These are phyloP conservation scores for Austroboletus novae-zelandiae DNA, from an alignment of 1,284 basidiomycete genomes.

Conservation along the genomic window DNA sequence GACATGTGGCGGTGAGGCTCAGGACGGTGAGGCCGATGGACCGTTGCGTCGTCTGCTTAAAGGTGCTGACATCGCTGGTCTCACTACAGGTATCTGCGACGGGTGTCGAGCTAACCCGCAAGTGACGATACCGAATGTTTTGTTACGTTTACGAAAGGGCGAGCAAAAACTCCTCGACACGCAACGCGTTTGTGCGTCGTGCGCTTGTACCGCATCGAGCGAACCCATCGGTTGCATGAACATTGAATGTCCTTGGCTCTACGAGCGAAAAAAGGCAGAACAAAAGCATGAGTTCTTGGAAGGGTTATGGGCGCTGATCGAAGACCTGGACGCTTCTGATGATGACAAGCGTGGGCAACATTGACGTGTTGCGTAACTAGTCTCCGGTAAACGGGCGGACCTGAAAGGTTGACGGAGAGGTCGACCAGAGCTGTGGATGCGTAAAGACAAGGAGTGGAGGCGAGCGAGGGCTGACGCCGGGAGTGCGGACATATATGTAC, in stretches of 20 bases:
- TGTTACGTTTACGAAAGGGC: conserved; percentile 54
- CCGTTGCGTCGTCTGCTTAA: neutral
- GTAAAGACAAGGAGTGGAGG: too few species aligned
- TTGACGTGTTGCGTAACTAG: conserved; percentile 2
- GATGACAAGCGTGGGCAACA: neutral
- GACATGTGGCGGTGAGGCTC: conserved; percentile 58
- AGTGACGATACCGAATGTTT: conserved; percentile 58
- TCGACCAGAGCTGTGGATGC: too few species aligned
- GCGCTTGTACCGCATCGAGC: conserved; percentile 51
- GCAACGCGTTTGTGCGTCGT: conserved; percentile 72
- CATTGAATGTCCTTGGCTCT: conserved; percentile 83
- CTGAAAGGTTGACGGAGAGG: too few species aligned
- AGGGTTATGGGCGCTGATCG: conserved; percentile 35
- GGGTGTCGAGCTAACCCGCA: conserved; percentile 55
- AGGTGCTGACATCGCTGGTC: neutral
- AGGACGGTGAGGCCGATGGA: conserved; percentile 44
- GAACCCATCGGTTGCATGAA: conserved; percentile 78
- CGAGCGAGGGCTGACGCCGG: too few species aligned
- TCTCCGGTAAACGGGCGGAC: neutral
- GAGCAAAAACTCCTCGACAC: conserved; percentile 57
- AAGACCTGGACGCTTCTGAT: conserved; percentile 23
- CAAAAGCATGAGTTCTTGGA: conserved; percentile 51
- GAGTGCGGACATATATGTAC: too few species aligned
- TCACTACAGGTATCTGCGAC: conserved; percentile 64
- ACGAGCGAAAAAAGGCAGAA: conserved; percentile 66